Evolutionary conservation across 768 basidiomycete species (phyloP).

Genomic region (Xanthoconium purpureum): DNA sequence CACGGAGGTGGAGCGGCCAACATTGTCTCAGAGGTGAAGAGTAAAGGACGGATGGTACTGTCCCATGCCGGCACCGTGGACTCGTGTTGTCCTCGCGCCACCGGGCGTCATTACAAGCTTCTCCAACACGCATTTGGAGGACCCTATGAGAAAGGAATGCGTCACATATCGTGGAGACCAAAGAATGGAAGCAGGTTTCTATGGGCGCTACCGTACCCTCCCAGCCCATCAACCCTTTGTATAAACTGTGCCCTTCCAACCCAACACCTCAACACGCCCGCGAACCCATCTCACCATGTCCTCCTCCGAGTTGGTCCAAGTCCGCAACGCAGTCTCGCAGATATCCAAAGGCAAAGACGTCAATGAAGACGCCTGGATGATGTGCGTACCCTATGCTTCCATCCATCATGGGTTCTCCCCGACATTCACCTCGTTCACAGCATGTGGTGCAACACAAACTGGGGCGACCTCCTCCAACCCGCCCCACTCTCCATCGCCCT

Average conservation of each 20-base stretch:
- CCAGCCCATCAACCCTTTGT: not conserved
- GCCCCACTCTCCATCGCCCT: constrained; percentile 19
- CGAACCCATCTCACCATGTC: constrained; percentile 4
- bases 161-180: not conserved
- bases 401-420: not conserved
- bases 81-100: not conserved
- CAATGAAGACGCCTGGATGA: constrained; percentile 22
- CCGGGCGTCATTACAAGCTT: not conserved
- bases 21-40: too few relatives aligned
- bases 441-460: constrained; percentile 21
- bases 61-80: not conserved
- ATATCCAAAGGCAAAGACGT: constrained; percentile 21
- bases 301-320: constrained; percentile 9
- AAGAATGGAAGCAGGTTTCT: constrained; percentile 1
- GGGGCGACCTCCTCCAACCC: constrained; percentile 20
- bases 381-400: constrained; percentile 4
- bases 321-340: constrained; percentile 18
- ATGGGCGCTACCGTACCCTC: not conserved
- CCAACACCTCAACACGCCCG: not conserved
- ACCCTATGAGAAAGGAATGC: too few relatives aligned
- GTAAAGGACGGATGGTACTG: too few relatives aligned
- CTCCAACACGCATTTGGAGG: not conserved
- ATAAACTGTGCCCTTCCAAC: not conserved
- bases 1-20: too few relatives aligned
- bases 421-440: not conserved